Percentiles rank a stretch among this genome's conserved stretches.
phyloP scores from a whole-genome alignment of 768 basidiomycete species.

The Naganishia onofrii region DNA sequence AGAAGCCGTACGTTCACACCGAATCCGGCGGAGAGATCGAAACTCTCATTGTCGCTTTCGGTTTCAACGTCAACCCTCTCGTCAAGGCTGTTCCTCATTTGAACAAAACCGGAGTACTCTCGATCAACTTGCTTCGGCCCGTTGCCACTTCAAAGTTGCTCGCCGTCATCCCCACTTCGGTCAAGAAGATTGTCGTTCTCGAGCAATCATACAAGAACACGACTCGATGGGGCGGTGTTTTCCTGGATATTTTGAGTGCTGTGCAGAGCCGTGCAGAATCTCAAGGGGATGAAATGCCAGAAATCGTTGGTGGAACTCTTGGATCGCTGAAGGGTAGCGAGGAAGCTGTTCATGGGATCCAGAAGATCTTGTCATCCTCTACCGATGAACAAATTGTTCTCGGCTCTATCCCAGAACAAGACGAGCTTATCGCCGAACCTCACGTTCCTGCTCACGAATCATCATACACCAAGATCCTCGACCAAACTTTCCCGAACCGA shows the following conservation, averaged over 20 bases:
- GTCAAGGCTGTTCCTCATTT: slow-evolving; percentile 54
- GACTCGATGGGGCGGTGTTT: slow-evolving; percentile 84
- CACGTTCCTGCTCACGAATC: slow-evolving; percentile 85
- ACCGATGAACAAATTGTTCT: slow-evolving; percentile 57
- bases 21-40: slow-evolving; percentile 54
- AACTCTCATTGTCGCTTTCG: slow-evolving; percentile 71
- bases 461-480: slow-evolving; percentile 84
- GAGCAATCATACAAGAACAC: slow-evolving; percentile 74
- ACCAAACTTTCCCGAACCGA: slow-evolving; percentile 72
- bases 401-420: slow-evolving; percentile 45
- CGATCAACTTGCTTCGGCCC: slow-evolving; percentile 67
- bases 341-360: slow-evolving; percentile 49
- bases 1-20: slow-evolving; percentile 58
- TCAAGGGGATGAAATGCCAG: slow-evolving; percentile 53
- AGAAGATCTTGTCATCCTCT: slow-evolving; percentile 49
- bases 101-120: slow-evolving; percentile 38
- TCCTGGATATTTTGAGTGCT: slow-evolving; percentile 72
- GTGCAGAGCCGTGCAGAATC: slow-evolving; percentile 63
- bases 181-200: slow-evolving; percentile 69
- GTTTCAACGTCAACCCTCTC: slow-evolving; percentile 59
- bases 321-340: slow-evolving; percentile 54
- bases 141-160: slow-evolving; percentile 62
- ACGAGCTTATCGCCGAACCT: slow-evolving; percentile 51
- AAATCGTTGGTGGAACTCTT: slow-evolving; percentile 65
- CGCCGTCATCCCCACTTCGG: slow-evolving; percentile 62